Conservation (phyloP, 2,329 filamentous ascomycete species). For the Penicillium decumbens region DNA sequence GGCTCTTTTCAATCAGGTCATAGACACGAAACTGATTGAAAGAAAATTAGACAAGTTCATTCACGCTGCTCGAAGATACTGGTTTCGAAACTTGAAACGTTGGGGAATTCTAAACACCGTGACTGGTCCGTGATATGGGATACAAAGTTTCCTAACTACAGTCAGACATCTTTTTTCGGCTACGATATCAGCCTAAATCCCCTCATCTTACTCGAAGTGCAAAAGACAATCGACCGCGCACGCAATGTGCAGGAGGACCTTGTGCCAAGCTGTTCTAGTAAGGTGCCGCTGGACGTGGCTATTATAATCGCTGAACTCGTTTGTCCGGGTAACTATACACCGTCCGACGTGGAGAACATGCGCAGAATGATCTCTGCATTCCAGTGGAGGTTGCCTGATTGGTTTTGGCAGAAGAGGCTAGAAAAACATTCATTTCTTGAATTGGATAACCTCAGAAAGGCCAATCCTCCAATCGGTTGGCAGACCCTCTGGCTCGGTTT, state of each 20-base stretch:
- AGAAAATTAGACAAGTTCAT: too few species aligned
- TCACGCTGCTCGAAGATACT: too few species aligned
- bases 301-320: slow-evolving; percentile 1
- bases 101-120: too few species aligned
- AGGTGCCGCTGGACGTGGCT: not conserved
- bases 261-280: not conserved
- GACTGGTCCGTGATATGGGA: too few species aligned
- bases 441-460: not conserved
- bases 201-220: not conserved
- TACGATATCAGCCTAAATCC: not conserved
- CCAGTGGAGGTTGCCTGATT: slow-evolving; percentile 2
- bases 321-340: slow-evolving; percentile 2
- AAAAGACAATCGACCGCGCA: not conserved
- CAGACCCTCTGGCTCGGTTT: slow-evolving; percentile 2
- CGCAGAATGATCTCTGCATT: slow-evolving; percentile 4
- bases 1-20: too few species aligned
- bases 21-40: too few species aligned
- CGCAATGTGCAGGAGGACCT: not conserved
- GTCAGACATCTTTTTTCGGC: too few species aligned
- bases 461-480: not conserved
- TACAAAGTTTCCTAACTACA: too few species aligned
- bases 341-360: not conserved
- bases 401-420: slow-evolving; percentile 5
- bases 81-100: too few species aligned
- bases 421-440: slow-evolving; percentile 3